Conservation (phyloP, 1,139 yeast genomes). For the Protomyces lactucae-debilis region DNA sequence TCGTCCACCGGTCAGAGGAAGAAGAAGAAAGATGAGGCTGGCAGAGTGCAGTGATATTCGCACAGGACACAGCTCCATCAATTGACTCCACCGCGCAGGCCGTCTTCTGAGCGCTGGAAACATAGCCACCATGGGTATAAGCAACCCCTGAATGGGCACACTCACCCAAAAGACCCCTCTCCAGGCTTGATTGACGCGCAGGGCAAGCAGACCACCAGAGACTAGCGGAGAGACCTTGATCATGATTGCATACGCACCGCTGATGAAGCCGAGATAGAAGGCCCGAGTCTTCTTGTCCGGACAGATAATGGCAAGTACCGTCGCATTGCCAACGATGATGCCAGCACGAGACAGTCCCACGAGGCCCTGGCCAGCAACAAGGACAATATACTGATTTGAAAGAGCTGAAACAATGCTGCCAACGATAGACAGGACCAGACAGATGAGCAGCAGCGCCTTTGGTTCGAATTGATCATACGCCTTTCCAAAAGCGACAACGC, state of each 20-base stretch:
- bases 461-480: not conserved
- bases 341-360: conserved; percentile 2
- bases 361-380: conserved; percentile 4
- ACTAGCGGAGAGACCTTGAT: conserved; percentile 13
- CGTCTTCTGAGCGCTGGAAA: conserved; percentile 10
- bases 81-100: conserved; percentile 7
- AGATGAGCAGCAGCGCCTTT: not conserved
- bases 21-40: not conserved
- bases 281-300: conserved; percentile 5
- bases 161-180: conserved; percentile 16
- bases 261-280: conserved; percentile 2
- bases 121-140: conserved; percentile 1
- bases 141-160: conserved; percentile 7
- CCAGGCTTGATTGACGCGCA: conserved; percentile 6
- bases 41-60: conserved; percentile 9
- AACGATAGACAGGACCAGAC: not conserved
- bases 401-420: conserved; percentile 8
- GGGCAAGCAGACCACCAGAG: conserved; percentile 10
- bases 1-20: conserved; percentile 10
- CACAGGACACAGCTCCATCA: not conserved
- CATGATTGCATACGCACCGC: conserved; percentile 17
- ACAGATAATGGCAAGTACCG: conserved; percentile 7
- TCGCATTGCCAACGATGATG: not conserved
- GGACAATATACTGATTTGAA: not conserved
- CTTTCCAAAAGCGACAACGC: not conserved